Evolutionary conservation across 1,284 basidiomycete species (phyloP), one percentile per base, ranked within the genome.

Genomic region (Malassezia restricta): DNA sequence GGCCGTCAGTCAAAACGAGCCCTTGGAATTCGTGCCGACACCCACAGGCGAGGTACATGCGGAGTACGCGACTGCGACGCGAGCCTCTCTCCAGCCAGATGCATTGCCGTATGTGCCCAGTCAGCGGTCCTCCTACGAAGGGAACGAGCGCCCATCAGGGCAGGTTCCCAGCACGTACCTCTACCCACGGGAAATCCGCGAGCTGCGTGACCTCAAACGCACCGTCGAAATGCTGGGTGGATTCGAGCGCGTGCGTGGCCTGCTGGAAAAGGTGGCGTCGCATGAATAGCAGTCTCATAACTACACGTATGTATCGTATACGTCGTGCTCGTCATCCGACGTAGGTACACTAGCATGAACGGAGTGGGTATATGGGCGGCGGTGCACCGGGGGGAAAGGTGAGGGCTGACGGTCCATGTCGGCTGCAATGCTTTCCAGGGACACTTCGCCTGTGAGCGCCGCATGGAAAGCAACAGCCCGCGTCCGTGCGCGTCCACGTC

Each of bases 121-220:
- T 17, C 24, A 33, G 37, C 51, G 56, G 24, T 40, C 51, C 12
- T 48, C 56, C 14, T 54, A 49, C 31, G 42, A 37, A 14, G 27
- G 46, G 27, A 39, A 53, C 8, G 31, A 35, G 3, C n/a, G 32
- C n/a, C 32, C 44, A 17, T 15, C 8, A 7, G 35, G 14, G 3
- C 28, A 44, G n/a, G 31, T 42, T 24, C 33, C 38, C 17, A 28
- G 32, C 24, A 31, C 47, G 35, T 55, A 46, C 41, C 27, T 57
- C 28, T 57, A 53, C 35, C 45, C 54, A 14, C 49, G 40, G 33
- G 63, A 67, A 51, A 58, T 67, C 14, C 58, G 58, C 8, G 58
- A 65, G 51, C 51, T 67, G n/a, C 51, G 65, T 3, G 65, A 61
- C 8, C 50, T 67, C 24, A 49, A 55, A 17, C 62, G 59, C 37